phyloP scores from a whole-genome alignment of 2,329 filamentous ascomycete genomes.

The Colletotrichum aenigma region DNA sequence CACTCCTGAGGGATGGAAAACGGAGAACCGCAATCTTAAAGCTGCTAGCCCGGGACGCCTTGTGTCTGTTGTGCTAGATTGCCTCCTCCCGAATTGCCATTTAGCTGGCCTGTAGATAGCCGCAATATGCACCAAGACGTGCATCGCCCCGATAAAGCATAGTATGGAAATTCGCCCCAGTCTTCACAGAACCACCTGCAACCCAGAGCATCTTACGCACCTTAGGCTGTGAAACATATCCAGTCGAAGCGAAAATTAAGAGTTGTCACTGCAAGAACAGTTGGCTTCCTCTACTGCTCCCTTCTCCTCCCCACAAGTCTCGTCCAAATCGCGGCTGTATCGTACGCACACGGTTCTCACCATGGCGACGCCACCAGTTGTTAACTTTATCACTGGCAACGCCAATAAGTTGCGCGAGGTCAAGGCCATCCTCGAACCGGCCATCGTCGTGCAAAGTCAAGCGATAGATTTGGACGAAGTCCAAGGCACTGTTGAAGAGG shows the following conservation, averaged over 20 bases:
- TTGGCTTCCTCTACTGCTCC: background rate
- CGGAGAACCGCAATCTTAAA: background rate
- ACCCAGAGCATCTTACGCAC: background rate
- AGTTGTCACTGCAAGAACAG: background rate
- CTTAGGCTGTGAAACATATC: background rate
- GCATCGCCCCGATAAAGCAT: background rate
- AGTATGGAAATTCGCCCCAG: background rate
- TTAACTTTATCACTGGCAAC: constrained; percentile 98
- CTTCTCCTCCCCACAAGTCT: background rate
- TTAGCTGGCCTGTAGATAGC: background rate
- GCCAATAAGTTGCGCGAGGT: constrained; percentile 93
- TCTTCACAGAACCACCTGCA: background rate
- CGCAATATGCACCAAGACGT: background rate
- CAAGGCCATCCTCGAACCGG: constrained; percentile 79
- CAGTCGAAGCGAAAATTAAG: background rate
- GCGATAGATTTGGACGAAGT: constrained; percentile 85
- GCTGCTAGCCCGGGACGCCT: background rate
- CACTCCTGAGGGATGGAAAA: background rate
- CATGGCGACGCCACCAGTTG: constrained; percentile 46
- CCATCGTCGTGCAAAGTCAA: constrained; percentile 76
- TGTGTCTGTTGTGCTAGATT: background rate
- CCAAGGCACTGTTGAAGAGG: constrained; percentile 90
- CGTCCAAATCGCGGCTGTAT: background rate
- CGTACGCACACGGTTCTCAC: background rate
- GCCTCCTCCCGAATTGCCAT: background rate